Evolutionary conservation across 768 basidiomycete genomes (phyloP).

Genomic region (Serendipita sp.): DNA sequence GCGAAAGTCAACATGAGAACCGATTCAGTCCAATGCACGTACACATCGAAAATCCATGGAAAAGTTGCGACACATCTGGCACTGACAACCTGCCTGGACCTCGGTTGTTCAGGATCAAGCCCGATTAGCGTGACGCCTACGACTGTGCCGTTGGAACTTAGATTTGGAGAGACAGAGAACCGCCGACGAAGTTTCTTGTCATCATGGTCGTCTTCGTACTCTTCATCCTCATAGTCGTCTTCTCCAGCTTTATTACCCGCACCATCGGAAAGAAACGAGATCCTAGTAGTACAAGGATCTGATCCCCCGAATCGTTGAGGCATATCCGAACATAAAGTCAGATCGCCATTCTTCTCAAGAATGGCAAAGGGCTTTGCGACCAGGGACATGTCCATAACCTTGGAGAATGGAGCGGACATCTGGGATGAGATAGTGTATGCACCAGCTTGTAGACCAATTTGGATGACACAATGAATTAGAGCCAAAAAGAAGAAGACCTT

Average conservation of each 20-base stretch:
- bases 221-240: not conserved
- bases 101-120: not conserved
- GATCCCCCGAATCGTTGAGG: not conserved
- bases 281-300: not conserved
- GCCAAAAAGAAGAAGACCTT: constrained; percentile 52
- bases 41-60: constrained; percentile 18
- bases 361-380: not conserved
- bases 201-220: not conserved
- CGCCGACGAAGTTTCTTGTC: not conserved
- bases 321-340: constrained; percentile 1
- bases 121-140: not conserved
- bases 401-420: no score
- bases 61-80: not conserved
- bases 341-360: not conserved
- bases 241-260: not conserved
- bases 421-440: not conserved
- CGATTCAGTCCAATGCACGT: constrained; percentile 27
- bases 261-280: not conserved
- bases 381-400: not conserved
- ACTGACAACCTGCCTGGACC: not conserved
- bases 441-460: constrained; percentile 45
- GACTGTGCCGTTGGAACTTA: constrained; percentile 5
- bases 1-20: constrained; percentile 12
- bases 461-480: constrained; percentile 45
- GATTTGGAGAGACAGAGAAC: constrained; percentile 11